Base-by-base conservation (phyloP, 2,329 filamentous ascomycete genomes). In the Tetracladium maxilliforme region DNA sequence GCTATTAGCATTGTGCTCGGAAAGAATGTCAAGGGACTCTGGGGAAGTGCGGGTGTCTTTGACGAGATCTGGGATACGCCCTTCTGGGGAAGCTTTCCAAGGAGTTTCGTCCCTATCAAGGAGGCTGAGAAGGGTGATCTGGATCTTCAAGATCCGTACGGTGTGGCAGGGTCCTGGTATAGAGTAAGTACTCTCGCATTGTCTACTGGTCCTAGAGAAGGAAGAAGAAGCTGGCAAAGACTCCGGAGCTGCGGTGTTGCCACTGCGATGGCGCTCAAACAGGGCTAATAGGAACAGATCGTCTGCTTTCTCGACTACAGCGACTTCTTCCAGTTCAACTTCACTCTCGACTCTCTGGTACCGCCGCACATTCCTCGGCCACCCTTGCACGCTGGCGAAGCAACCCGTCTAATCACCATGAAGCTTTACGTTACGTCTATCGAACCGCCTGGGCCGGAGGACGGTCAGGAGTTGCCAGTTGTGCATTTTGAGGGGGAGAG, bases 321-420 rank as follows among this genome's bases (percentile, higher is more conserved):
- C 36, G 77, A 84, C 42, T 68, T 86, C 18, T 77, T 73, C 44
- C 51, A 53, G 12, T 83, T 72, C 54, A 86, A 86, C 42, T 83
- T 83, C 40, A 52, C 51, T n/a, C 36, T 44, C 3, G 47, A 46
- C 6, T 47, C 55, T 6, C 43, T 53, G 8, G 45, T 56, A 2
- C 51, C 49, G 2, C 44, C 37, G 21, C 50, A 48, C 35, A 52
- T 48, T 27, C 65, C 54, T 3, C 59, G 66, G 0, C 53, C 48
- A 2, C 57, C 71, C 0, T 58, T 81, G 19, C 52, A 66, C 16
- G 65, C 59, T 1, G 63, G 65, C 31, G 76, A 84, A 53, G 77
- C 73, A 2, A 73, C 71, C 11, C 63, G 77, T 7, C 58, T 84
- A 27, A 79, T 86, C 32, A 51, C 69, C 29, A 71, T 86, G 61